Evolutionary conservation across 2,329 filamentous ascomycete genomes (phyloP).

Genomic region (Aspergillus hiratsukae): DNA sequence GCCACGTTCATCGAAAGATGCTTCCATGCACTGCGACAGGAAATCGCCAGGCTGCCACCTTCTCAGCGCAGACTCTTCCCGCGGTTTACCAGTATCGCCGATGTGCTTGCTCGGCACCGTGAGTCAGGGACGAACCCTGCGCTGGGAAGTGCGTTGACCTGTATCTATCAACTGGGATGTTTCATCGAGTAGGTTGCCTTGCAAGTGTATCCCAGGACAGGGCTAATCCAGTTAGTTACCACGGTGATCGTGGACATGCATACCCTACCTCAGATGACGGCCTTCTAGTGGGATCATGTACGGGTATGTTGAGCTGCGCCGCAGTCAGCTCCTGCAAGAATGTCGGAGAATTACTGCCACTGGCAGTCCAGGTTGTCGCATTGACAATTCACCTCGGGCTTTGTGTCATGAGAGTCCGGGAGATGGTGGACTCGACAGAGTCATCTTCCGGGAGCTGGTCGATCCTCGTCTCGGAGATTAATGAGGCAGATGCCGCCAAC

Average conservation of each 20-base stretch:
- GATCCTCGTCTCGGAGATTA: constrained; percentile 37
- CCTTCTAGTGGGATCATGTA: constrained; percentile 41
- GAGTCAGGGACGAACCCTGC: constrained; percentile 34
- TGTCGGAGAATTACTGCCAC: constrained; percentile 39
- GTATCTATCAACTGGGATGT: constrained; percentile 40
- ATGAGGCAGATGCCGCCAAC: constrained; percentile 25
- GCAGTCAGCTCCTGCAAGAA: constrained; percentile 38
- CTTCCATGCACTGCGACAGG: constrained; percentile 38
- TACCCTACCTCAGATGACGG: constrained; percentile 37
- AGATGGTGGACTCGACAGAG: constrained; percentile 30
- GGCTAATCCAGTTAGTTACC: constrained; percentile 31
- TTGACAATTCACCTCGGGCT: constrained; percentile 43
- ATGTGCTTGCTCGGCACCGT: constrained; percentile 33
- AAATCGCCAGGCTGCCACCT: constrained; percentile 34
- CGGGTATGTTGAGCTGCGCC: constrained; percentile 39
- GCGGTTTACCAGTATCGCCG: constrained; percentile 36
- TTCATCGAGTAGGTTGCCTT: constrained; percentile 40
- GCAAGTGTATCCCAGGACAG: not conserved
- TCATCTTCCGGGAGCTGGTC: constrained; percentile 36
- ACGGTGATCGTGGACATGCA: constrained; percentile 38
- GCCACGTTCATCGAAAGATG: constrained; percentile 42
- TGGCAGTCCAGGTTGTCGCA: constrained; percentile 39
- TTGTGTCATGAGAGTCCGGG: constrained; percentile 35
- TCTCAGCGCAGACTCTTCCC: constrained; percentile 34
- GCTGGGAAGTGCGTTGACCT: constrained; percentile 41